Base-by-base conservation (phyloP, 2,329 filamentous ascomycete genomes). In the Septoria linicola region DNA sequence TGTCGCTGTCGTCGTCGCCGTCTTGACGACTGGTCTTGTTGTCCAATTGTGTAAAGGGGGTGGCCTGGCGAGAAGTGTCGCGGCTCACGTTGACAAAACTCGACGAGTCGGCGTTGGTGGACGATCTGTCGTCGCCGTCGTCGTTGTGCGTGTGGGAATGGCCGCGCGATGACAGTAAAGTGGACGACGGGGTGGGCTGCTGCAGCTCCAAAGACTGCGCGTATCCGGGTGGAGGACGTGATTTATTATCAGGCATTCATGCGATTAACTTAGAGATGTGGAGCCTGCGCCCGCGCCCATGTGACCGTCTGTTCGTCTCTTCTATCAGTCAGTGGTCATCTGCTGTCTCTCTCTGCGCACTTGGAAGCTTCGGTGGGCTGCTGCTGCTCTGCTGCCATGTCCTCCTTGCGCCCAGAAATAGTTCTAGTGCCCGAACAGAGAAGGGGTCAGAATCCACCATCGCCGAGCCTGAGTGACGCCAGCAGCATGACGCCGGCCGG, bases 31-130 rank as follows among this genome's bases (percentile, higher is more conserved):
- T 27, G 11, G 19, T 32, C 32, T 49, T 55, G 17, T 41, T 31
- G 35, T 63, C 59, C 5, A 67, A 63, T 17, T 62, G 41, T 21
- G 49, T 48, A 44, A 68, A 66, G 11, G 66, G 66, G 14, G 57
- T 66, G 20, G 64, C 50, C 49, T 64, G 64, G 32, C 66, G 59
- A 23, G 66, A 68, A 40, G 49, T 54, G 23, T 64, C 56, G 41
- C 59, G 58, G 51, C 60, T 65, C 44, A 66, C 16, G 43, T 65
- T 62, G 17, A 66, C 64, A 8, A 63, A 54, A 42, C 64, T 62
- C 37, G 63, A 61, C 16, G 59, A 65, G n/a, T 61, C 60, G 37
- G 48, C 54, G 32, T 53, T 49, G 36, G 59, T 55, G 23, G 62
- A 63, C 11, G 52, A 49, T 6, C n/a, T n/a, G n/a, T n/a, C n/a